These are phyloP conservation scores for Brettanomyces naardenensis DNA, from an alignment of 805 yeast species.

Conservation along the genomic window DNA sequence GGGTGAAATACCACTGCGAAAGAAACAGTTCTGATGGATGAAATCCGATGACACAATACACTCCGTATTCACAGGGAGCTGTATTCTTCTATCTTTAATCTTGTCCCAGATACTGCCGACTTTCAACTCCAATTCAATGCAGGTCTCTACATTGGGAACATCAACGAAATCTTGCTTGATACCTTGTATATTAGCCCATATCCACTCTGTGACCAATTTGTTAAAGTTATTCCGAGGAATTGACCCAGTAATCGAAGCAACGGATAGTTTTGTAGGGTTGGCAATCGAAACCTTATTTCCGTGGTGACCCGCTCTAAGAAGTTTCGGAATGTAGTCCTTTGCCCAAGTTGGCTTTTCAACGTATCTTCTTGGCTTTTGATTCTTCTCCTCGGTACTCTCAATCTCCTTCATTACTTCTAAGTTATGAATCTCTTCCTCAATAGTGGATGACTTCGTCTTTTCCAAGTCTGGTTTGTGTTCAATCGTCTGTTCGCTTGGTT, in stretches of 20 bases:
- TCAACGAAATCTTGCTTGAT: slow-evolving; percentile 40
- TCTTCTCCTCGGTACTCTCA: slow-evolving; percentile 7
- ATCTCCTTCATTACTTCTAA: slow-evolving; percentile 25
- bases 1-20: slow-evolving; percentile 61
- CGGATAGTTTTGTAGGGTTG: slow-evolving; percentile 15
- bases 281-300: slow-evolving; percentile 6
- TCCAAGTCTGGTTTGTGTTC: slow-evolving; percentile 7
- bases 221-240: slow-evolving; percentile 77
- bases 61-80: slow-evolving; percentile 63
- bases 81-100: slow-evolving; percentile 51
- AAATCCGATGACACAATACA: slow-evolving; percentile 43
- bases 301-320: slow-evolving; percentile 1
- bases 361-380: slow-evolving; percentile 53
- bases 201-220: slow-evolving; percentile 80
- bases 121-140: slow-evolving; percentile 67
- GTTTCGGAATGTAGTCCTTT: slow-evolving; percentile 51
- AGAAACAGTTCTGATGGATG: slow-evolving; percentile 44
- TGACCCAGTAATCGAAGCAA: slow-evolving; percentile 58
- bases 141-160: slow-evolving; percentile 34
- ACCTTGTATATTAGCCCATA: slow-evolving; percentile 71
- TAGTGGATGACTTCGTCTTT: slow-evolving; percentile 1
- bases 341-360: slow-evolving; percentile 78
- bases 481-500: slow-evolving; percentile 8
- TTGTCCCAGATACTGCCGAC: slow-evolving; percentile 66
- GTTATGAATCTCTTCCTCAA: slow-evolving; percentile 20